phyloP scores from a whole-genome alignment of 1,284 basidiomycete species.

The Leccinum angustisporum region DNA sequence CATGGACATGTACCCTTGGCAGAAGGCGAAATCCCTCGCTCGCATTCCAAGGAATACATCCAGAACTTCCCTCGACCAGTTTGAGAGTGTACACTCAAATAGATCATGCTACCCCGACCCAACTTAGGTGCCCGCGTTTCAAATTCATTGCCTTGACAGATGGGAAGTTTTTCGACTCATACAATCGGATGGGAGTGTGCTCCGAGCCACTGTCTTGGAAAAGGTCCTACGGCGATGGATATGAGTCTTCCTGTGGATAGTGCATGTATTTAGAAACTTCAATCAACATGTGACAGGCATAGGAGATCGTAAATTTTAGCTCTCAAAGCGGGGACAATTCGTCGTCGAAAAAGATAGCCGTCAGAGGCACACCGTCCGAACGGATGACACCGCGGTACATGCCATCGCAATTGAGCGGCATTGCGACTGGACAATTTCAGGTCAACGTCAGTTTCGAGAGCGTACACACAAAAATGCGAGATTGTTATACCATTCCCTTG shows the following conservation, averaged over 20 bases:
- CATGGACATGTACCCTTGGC: too few species aligned
- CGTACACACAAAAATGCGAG: neutral
- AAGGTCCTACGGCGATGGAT: constrained; percentile 91
- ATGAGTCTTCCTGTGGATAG: constrained; percentile 92
- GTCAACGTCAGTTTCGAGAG: constrained; percentile 5
- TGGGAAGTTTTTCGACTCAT: too few species aligned
- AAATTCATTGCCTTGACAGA: too few species aligned
- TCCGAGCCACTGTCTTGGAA: constrained; percentile 50
- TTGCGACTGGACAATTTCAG: constrained; percentile 46
- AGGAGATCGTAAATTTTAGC: neutral
- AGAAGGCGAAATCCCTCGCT: too few species aligned
- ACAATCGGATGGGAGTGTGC: too few species aligned
- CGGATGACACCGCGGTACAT: constrained; percentile 53
- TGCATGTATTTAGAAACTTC: too few species aligned
- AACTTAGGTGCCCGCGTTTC: too few species aligned
- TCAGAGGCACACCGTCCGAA: constrained; percentile 63
- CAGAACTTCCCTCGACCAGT: too few species aligned
- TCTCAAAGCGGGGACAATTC: constrained; percentile 35
- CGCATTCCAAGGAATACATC: too few species aligned
- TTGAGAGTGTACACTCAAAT: too few species aligned
- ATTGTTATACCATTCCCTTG: constrained; percentile 56
- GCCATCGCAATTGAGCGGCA: constrained; percentile 71
- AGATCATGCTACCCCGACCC: too few species aligned
- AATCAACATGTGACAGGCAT: too few species aligned
- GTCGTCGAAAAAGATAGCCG: constrained; percentile 77